Base-by-base conservation (phyloP, 2,329 filamentous ascomycete genomes). In the Chrysoporthe cubensis region DNA sequence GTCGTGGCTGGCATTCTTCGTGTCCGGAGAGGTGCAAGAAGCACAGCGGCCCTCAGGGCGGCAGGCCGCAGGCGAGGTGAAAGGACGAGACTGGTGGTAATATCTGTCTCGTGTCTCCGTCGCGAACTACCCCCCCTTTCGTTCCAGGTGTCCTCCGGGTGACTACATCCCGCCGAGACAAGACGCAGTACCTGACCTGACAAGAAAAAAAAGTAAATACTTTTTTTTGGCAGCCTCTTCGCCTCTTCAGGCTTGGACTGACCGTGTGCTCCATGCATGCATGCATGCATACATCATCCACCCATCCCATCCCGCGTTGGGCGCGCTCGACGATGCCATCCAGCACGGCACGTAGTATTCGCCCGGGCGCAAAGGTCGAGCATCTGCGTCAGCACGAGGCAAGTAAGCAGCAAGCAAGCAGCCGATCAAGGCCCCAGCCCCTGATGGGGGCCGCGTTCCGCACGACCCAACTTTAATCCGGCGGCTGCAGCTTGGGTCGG, bases 391-490 rank as follows among this genome's bases (percentile, higher is more conserved):
- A 40, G 37, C 37, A 26, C 26, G 2, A 26, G 26, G 26, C 26
- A 26, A 26, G 26, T 26, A 26, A 26, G 26, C 26, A 26, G 26
- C 26, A 26, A 26, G 26, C 26, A 26, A 26, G 26, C 26, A 26
- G 26, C 26, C 26, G 26, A 26, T 26, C 26, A 26, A 26, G 26
- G 7, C 7, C 21, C 48, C 48, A 7, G n/a, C 48, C 13, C 54
- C 34, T 57, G 8, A 57, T 40, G 32, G 54, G 34, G 54, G 34
- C 54, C 34, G 54, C 54, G 11, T 37, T 16, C 34, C 34, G 32
- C 14, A 14, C 54, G 54, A 57, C 54, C 54, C 54, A 57, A 57
- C 54, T 57, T 40, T 57, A 57, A 40, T 37, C 14, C 54, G 40
- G 54, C 32, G 34, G 54, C 54, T 34, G 54, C 54, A 57, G 54